Evolutionary conservation across 257 asterid genomes (phyloP).

Genomic region (Henckelia pumila): DNA sequence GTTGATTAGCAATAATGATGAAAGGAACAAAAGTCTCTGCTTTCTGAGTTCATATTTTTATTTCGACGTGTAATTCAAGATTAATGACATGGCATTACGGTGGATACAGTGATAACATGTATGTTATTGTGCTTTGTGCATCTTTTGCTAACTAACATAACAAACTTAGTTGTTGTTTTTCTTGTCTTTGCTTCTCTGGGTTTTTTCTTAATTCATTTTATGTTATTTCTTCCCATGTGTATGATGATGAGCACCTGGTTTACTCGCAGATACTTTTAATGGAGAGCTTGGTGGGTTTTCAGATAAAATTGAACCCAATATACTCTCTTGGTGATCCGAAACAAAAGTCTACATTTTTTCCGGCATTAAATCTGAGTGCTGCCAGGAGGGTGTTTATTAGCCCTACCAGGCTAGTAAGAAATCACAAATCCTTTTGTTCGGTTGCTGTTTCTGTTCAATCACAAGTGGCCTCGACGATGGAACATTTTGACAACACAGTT

Average conservation of each 20-base stretch:
- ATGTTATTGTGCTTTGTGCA: no score
- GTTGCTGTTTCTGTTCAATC: slow-evolving; percentile 64
- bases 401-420: slow-evolving; percentile 35
- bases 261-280: slow-evolving; percentile 36
- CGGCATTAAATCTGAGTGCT: slow-evolving; percentile 33
- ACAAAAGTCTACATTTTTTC: slow-evolving; percentile 27
- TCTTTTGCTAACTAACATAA: no score
- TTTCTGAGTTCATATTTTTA: no score
- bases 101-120: no score
- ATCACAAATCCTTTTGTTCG: slow-evolving; percentile 38
- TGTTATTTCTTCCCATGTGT: no score
- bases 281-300: slow-evolving; percentile 65
- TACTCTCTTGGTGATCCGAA: slow-evolving; percentile 29
- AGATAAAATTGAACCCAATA: slow-evolving; percentile 41
- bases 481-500: slow-evolving; percentile 54
- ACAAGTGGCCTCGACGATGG: slow-evolving; percentile 35
- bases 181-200: no score
- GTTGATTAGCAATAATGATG: no score
- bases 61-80: no score
- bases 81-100: no score
- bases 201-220: no score
- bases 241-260: background rate
- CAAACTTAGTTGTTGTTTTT: no score
- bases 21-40: no score
- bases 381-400: slow-evolving; percentile 30